These are phyloP conservation scores for Tetrapisispora pingtungensis DNA, from an alignment of 805 yeast genomes.

Conservation along the genomic window DNA sequence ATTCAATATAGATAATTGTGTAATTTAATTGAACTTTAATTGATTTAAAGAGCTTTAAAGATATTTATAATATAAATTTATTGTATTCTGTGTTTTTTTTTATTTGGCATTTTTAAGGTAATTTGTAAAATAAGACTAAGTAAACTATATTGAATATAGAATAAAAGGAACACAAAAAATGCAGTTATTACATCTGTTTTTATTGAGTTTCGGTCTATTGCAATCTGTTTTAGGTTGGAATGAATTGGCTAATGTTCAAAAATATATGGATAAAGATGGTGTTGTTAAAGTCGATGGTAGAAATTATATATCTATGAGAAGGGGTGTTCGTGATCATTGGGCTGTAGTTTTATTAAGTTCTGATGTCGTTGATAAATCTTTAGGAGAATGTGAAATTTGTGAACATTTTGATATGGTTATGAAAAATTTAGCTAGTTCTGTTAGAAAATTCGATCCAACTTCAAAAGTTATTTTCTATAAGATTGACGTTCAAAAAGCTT, in stretches of 20 bases:
- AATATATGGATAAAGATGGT: not conserved
- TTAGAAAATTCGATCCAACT: not conserved
- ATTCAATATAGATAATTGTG: no score
- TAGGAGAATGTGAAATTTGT: slow-evolving; percentile 4
- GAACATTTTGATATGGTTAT: not conserved
- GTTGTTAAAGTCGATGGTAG: not conserved
- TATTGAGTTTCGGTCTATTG: not conserved
- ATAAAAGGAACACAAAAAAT: not conserved
- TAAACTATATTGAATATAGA: no score
- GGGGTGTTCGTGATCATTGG: slow-evolving; percentile 1
- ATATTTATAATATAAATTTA: no score
- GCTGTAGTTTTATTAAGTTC: not conserved
- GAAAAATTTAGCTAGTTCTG: not conserved
- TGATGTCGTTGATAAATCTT: not conserved
- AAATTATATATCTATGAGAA: not conserved
- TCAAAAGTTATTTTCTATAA: slow-evolving; percentile 1
- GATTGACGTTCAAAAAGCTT: not conserved
- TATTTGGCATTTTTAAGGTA: no score
- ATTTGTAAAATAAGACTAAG: no score
- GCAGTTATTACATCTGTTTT: slow-evolving; percentile 1
- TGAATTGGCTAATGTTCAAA: not conserved
- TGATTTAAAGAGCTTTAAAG: no score
- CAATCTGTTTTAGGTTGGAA: not conserved
- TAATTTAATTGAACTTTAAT: no score
- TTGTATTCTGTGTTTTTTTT: no score